Base-by-base conservation (phyloP, 2,329 filamentous ascomycete genomes). In the Phaeosphaeriaceae sp. region DNA sequence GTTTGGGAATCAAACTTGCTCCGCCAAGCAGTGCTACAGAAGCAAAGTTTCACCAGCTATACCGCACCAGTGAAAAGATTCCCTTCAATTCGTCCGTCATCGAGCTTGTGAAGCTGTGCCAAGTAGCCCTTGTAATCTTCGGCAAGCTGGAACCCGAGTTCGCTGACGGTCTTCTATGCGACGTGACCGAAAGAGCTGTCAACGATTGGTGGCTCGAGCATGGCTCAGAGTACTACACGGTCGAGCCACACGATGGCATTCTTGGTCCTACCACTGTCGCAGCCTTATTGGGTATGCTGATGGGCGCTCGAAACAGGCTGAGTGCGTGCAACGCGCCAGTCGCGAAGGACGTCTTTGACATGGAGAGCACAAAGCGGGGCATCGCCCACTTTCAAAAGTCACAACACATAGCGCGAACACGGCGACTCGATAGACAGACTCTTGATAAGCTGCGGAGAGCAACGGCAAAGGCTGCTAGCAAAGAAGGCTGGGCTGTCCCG, bases 181-280 rank as follows among this genome's bases (percentile, higher is more conserved):
- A 99, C 79, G 84, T 95, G 45, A 98, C 95, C 0, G 95, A 99
- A 76, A 89, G 86, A 61, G 92, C 93, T 1, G 88, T 98, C 68
- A 90, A 89, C 61, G 91, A 97, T 75, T 99, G 95, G 95, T 98
- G 95, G 95, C 89, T 91, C 1, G 92, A 97, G 70, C 90, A 97
- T 58, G 95, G 95, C 1, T 89, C 89, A 0, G 94, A 98, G 65
- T 89, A 95, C 71, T 97, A 94, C 81, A 96, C 94, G 54, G 87
- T 93, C 33, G 95, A 98, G 76, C 94, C 95, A 1, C 91, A 90
- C 10, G 95, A 99, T 78, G 94, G 94, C 13, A 93, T 96, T 21
- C 81, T 99, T 2, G 95, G 95, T 0, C 93, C 95, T 1, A 96
- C 92, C 0, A 97, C 93, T 0, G 93, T 98, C 7, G 88, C 93